Conservation (phyloP, 495 filamentous ascomycete genomes). For the Pyrenopolyporus hunteri region DNA sequence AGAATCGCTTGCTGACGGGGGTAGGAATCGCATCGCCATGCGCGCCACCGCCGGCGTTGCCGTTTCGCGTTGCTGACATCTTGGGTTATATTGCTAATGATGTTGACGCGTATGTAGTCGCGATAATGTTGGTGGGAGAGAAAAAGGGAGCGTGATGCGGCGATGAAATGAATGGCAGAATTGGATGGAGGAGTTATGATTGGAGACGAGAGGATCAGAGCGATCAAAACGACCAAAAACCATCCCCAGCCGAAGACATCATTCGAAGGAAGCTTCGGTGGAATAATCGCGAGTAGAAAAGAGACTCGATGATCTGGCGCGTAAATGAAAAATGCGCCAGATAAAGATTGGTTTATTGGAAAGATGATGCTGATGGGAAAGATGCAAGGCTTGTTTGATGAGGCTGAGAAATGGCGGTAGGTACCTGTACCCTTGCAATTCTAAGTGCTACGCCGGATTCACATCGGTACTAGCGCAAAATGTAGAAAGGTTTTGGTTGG, state of each 20-base stretch:
- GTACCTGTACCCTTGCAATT: not conserved
- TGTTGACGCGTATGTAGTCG: not conserved
- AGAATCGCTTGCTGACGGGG: constrained; percentile 67
- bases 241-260: constrained; percentile 22
- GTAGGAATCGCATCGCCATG: constrained; percentile 22
- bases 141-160: not conserved
- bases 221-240: constrained; percentile 13
- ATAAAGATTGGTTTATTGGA: not conserved
- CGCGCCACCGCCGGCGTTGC: constrained; percentile 40
- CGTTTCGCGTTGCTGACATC: constrained; percentile 44
- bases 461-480: constrained; percentile 2
- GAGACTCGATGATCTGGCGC: not conserved
- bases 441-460: too few relatives aligned
- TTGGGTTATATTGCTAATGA: not conserved
- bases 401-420: constrained; percentile 25
- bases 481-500: not conserved
- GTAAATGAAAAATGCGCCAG: constrained; percentile 2
- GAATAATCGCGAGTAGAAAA: not conserved
- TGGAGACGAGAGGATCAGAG: too few relatives aligned
- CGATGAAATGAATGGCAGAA: not conserved
- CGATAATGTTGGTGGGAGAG: not conserved
- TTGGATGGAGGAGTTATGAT: not conserved
- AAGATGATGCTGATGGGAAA: constrained; percentile 11
- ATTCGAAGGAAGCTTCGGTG: constrained; percentile 1
- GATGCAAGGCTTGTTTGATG: constrained; percentile 22